Evolutionary conservation across 371 early-diverging fungal genomes (phyloP), one percentile per base, ranked within the genome.

Genomic region (Massospora cicadina): DNA sequence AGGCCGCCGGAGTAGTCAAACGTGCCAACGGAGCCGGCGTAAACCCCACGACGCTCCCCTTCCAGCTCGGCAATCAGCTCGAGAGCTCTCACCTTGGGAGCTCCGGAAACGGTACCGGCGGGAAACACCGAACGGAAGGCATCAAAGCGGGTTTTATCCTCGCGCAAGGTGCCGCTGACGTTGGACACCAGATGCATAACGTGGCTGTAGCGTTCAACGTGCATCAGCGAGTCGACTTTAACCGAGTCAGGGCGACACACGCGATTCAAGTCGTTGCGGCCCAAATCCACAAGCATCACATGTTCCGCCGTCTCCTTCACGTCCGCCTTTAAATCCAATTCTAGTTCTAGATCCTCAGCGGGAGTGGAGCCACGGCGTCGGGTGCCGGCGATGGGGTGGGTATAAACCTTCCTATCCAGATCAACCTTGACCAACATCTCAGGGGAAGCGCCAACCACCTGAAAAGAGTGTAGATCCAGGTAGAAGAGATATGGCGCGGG

Each of bases 401-500:
- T 90, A 70, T 77, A 85, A 0, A 90, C 93, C 0, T 79, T 76
- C 26, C 82, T 77, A 65, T 89, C 81, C 13, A n/a, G 5, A 56
- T 93, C 88, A 5, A 98, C 95, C 70, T 89, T 90, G 66, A 91
- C 90, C 63, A 98, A 77, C 89, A 95, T 90, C 73, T 98, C 98
- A 25, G 98, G 98, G 13, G 95, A 94, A 0, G 98, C 98, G 24
- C 98, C 98, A 2, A 95, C 95, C n/a, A 93, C 74, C 66, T 90
- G 90, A 70, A 93, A 95, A 58, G 82, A 90, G 57, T 86, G 82
- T 60, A 91, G 73, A 68, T 95, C 89, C 70, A 95, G 81, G 68
- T 95, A 96, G 72, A 95, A 98, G 92, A 98, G 91, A 74, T 98
- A 98, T n/a, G 98, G 98, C 2, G 95, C 91, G 1, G 98, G 98